phyloP scores from a whole-genome alignment of 2,329 filamentous ascomycete genomes.

The Eurotiales sp. region DNA sequence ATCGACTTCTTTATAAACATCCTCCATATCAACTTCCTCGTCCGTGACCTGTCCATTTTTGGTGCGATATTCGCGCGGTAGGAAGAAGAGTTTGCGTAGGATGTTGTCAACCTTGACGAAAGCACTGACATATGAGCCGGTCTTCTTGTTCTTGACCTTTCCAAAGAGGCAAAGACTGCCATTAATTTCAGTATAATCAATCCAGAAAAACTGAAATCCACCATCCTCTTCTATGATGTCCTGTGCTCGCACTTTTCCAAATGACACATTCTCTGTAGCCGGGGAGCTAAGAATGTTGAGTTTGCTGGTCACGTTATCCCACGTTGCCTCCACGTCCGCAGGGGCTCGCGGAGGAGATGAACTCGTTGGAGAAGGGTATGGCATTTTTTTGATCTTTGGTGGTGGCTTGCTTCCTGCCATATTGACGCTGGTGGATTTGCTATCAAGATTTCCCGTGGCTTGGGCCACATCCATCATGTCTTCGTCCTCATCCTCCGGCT shows the following conservation, averaged over 20 bases:
- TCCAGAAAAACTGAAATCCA: slow-evolving; percentile 92
- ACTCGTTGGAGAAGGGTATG: slow-evolving; percentile 66
- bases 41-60: slow-evolving; percentile 63
- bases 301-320: slow-evolving; percentile 82
- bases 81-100: slow-evolving; percentile 84
- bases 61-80: slow-evolving; percentile 67
- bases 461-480: slow-evolving; percentile 83
- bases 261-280: slow-evolving; percentile 54
- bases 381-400: slow-evolving; percentile 68
- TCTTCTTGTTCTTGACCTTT: slow-evolving; percentile 88
- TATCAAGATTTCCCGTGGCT: slow-evolving; percentile 59
- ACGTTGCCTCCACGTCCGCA: slow-evolving; percentile 71
- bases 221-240: slow-evolving; percentile 93
- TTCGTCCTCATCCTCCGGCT: slow-evolving; percentile 68
- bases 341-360: slow-evolving; percentile 69
- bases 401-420: slow-evolving; percentile 74
- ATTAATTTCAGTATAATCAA: slow-evolving; percentile 89
- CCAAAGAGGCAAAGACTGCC: slow-evolving; percentile 91
- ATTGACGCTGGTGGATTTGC: slow-evolving; percentile 71
- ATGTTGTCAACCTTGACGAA: slow-evolving; percentile 97
- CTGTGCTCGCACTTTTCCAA: slow-evolving; percentile 77
- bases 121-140: slow-evolving; percentile 75
- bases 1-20: slow-evolving; percentile 89
- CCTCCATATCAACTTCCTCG: slow-evolving; percentile 78
- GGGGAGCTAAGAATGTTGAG: slow-evolving; percentile 81